Evolutionary conservation across 192 early-diverging fungal species (phyloP), one percentile per base, ranked within the genome.

Genomic region (Pilaira anomala): DNA sequence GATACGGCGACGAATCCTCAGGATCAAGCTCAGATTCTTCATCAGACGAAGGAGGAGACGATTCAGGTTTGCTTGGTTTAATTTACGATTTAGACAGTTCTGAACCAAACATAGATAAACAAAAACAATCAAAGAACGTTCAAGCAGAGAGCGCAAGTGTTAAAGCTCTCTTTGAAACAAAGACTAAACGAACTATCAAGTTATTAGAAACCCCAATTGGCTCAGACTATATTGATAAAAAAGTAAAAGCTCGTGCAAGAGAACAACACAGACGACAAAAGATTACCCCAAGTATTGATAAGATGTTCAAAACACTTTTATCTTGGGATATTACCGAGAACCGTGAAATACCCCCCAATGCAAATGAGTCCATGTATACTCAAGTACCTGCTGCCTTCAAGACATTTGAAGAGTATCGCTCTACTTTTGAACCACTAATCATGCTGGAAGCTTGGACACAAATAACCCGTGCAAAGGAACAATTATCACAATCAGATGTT

Each of bases 381-480:
- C 60, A 44, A 7, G 83, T 98, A 6, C 84, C 86, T 0, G 73
- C 84, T 24, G 62, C 18, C 11, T 98, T 93, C 61, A 57, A 76
- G 2, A 68, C 74, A 19, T 71, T 76, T 6, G 64, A 76, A 24
- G 72, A 86, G 44, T 98, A 97, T 65, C 66, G 66, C 2, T 51
- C 54, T 18, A 70, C 78, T 3, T 89, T 97, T 71, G 92, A 94
- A 70, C 94, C 93, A 0, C 69, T 97, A 45, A 54, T 96, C 36
- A 62, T 93, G 33, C 75, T 93, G 3, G 96, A 98, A 69, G 80
- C 84, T 57, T 95, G 93, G 95, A 76, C 87, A 54, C 88, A 93
- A 67, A 73, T 97, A 30, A 72, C 86, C 64, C 83, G 86, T 7
- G 74, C 86, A 9, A 83, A 84, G 48, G 90, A 93, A 56, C 84